Base-by-base conservation (phyloP, 2,329 filamentous ascomycete species). In the Pseudogymnoascus sp. region DNA sequence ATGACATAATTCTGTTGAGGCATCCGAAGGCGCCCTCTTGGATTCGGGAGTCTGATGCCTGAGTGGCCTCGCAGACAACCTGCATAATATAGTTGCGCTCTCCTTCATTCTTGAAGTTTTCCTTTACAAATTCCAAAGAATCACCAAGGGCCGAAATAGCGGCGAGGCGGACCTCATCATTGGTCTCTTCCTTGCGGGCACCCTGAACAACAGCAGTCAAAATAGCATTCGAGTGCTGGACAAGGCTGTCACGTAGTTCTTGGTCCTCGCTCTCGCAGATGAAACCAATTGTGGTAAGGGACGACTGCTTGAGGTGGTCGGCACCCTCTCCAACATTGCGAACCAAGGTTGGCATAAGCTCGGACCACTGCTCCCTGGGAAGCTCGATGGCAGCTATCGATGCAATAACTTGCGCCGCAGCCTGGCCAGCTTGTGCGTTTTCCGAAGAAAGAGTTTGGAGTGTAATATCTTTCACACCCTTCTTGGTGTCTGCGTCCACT, bases 71-170 rank as follows among this genome's bases (percentile, higher is more conserved):
- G 78, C 94, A 99, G 71, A 99, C 91, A 67, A 99, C 94, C 80
- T 99, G 94, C 94, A 99, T 99, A 72, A 99, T 99, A 80, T 97
- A 99, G 80, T 99, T 99, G 68, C 94, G 88, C 82, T 99, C 94
- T 70, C 93, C 94, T 77, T 99, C 94, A 71, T 97, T 94, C 77
- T 97, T 95, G 76, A 99, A 99, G 79, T 99, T 99, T 77, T 91
- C 95, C 67, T 91, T 86, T 62, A 99, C 93, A 71, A 99, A 99
- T 76, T 99, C 94, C 63, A 97, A 87, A 38, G 93, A 97, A 76
- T 99, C 94, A 69, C 92, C 90, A 47, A 99, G 87, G 50, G 94
- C 94, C 58, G 90, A 90, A 72, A 99, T 94, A 71, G 94, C 94
- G 59, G 94, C 91, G 68, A 91, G 83, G 66, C 94, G 90, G 63